Evolutionary conservation across 768 basidiomycete species (phyloP), one percentile per base, ranked within the genome.

Genomic region (Pulveroboletus sp.): DNA sequence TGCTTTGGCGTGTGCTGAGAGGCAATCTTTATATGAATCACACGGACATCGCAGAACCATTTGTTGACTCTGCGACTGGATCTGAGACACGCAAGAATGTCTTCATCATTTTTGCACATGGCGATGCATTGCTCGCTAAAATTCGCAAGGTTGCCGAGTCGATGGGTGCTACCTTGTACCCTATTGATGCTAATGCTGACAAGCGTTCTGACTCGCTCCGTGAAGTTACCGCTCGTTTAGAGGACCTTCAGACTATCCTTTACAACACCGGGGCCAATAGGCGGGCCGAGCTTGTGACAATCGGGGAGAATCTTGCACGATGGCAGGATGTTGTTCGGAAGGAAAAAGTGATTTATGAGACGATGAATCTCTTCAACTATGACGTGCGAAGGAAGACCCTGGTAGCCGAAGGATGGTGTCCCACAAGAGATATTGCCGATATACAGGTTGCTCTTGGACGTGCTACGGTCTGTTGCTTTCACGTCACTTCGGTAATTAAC

Each of bases 1-100:
- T 99, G 17, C 81, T 98, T 41, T 99, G 97, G 97, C 90, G 97
- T 58, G 91, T 98, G 29, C 79, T 98, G 17, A 86, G 97, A 50
- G 97, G 97, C 42, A 98, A 99, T 66, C 76, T 99, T 19, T 99
- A 95, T 75, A 98, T 99, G 95, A 99, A 97, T 71, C 87, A 93
- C 69, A 90, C 86, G 45, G 94, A 98, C 69, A 98, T 99, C 58
- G 77, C 80, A 33, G 91, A 95, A 57, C 88, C 92, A 6, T 97
- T 98, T 60, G 77, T 92, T 49, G 92, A 98, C 64, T 88, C 94
- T 13, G 77, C 75, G 19, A 90, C 90, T 0, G 87, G 86, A 31
- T 74, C 71, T 17, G 90, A 94, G 72, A 89, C 88, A 19, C 82
- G 89, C 74, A 99, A 98, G 80, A 94, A 97, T 60, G 97, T 98